A percentile compares a stretch with the other conserved stretches of the same genome.
These are phyloP conservation scores for Daedalea quercina DNA, from an alignment of 768 basidiomycete genomes.

Conservation along the genomic window DNA sequence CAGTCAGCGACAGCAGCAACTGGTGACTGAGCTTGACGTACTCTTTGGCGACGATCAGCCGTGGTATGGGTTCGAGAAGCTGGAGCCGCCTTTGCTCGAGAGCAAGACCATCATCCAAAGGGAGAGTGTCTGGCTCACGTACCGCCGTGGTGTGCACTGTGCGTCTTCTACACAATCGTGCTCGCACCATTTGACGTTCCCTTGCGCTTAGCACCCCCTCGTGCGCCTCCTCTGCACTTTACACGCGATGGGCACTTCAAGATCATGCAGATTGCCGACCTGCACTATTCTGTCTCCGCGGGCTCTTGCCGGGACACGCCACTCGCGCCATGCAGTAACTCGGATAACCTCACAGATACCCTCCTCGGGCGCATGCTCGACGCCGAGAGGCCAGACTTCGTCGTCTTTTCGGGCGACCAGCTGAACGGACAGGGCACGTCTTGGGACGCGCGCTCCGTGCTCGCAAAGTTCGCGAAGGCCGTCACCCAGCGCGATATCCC, in stretches of 20 bases:
- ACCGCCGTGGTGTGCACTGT: constrained; percentile 73
- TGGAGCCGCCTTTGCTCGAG: constrained; percentile 52
- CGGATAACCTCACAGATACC: constrained; percentile 75
- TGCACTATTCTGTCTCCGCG: constrained; percentile 83
- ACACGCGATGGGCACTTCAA: constrained; percentile 79
- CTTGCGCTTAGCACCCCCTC: constrained; percentile 52
- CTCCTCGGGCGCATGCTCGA: constrained; percentile 70
- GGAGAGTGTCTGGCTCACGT: constrained; percentile 58
- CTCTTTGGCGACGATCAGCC: constrained; percentile 78
- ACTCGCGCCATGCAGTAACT: constrained; percentile 42
- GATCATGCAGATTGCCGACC: constrained; percentile 85
- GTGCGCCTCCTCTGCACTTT: constrained; percentile 78
- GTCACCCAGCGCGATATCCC: constrained; percentile 74
- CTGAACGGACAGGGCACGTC: constrained; percentile 86
- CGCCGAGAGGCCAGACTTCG: constrained; percentile 79
- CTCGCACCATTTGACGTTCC: background rate
- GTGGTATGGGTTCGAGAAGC: constrained; percentile 81
- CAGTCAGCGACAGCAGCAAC: constrained; percentile 44
- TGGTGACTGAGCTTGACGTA: constrained; percentile 91
- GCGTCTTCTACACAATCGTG: constrained; percentile 18
- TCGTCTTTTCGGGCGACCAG: constrained; percentile 92
- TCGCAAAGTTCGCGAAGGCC: constrained; percentile 81
- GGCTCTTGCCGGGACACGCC: constrained; percentile 74
- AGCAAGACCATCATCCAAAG: constrained; percentile 22
- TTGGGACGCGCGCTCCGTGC: constrained; percentile 83